Conservation (phyloP, 2,329 filamentous ascomycete genomes). For the Botrytis squamosa region DNA sequence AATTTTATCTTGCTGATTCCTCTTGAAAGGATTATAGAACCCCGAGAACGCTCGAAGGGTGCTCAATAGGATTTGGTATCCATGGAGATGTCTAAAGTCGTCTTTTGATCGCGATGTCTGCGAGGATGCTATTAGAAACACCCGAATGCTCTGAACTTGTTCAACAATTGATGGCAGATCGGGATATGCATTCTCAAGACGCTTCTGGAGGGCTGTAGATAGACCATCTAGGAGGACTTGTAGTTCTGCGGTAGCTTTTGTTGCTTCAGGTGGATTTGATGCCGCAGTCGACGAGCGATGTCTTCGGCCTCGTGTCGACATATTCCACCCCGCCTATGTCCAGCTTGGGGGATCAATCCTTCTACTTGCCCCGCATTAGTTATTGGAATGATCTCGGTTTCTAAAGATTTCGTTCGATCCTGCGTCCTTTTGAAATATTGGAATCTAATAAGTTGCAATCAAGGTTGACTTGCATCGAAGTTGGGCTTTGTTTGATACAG, state of each 20-base stretch:
- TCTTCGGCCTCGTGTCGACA: conserved; percentile 54
- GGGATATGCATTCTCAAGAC: conserved; percentile 32
- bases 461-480: conserved; percentile 28
- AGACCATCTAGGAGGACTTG: conserved; percentile 51
- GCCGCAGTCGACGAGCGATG: conserved; percentile 65
- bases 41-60: conserved; percentile 70
- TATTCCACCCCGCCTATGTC: conserved; percentile 41
- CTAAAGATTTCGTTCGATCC: conserved; percentile 23
- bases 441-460: conserved; percentile 7
- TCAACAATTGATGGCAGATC: conserved; percentile 39
- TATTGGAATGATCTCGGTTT: conserved; percentile 17
- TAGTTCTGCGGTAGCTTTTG: conserved; percentile 61
- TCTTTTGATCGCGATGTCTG: conserved; percentile 61
- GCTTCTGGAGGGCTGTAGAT: conserved; percentile 40
- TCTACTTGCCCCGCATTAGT: conserved; percentile 33
- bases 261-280: conserved; percentile 53
- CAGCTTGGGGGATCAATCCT: conserved; percentile 26
- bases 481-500: conserved; percentile 21
- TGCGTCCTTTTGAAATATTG: conserved; percentile 17
- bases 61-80: conserved; percentile 72
- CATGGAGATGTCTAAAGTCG: conserved; percentile 76
- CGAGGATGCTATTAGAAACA: conserved; percentile 43
- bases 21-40: conserved; percentile 69
- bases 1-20: conserved; percentile 60
- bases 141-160: conserved; percentile 36